Base-by-base conservation (phyloP, 2,329 filamentous ascomycete genomes). In the Alternaria gaisen region DNA sequence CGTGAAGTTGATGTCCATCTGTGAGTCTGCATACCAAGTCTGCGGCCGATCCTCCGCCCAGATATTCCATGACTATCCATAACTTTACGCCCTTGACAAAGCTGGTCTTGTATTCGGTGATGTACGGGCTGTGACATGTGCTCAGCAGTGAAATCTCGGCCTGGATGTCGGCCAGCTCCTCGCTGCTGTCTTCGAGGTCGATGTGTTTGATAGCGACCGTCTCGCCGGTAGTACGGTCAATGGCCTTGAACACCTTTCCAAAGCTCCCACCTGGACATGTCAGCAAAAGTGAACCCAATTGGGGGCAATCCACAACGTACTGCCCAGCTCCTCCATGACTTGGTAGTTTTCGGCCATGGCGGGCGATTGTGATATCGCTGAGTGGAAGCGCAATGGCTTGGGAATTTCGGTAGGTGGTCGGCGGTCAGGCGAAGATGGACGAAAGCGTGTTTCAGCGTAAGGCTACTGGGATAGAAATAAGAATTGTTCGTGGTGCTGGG, bases 11-110 rank as follows among this genome's bases (percentile, higher is more conserved):
- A 10, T 24, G 6, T n/a, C 34, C 1, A 7, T 48, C 20, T 53
- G 30, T 26, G n/a, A 43, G 32, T 16, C 16, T 24, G 56, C 84
- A 72, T 86, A 97, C 92, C 83, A 99, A 80, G 78, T 99, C 95
- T 67, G 97, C 85, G 77, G 95, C 97, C 18, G 95, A 98, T 41
- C 95, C 95, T 65, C 95, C 95, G 6, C 95, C 95, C 11, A 99
- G 83, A 75, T 91, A 99, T 80, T 99, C 95, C 95, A 99, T 99
- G 60, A 98, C 93, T 75, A 99, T 99, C 95, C 95, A 99, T 83
- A 99, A 83, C 81, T 98, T 99, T 77, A 94, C 91, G 26, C 95
- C 95, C 70, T 92, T 89, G n/a, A 98, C 86, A 79, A 98, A 99
- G 76, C 94, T 97, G 22, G 92, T 91, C 78, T 94, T 96, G 85